Evolutionary conservation across 1,284 basidiomycete species (phyloP).

Genomic region (Moesziomyces sp.): DNA sequence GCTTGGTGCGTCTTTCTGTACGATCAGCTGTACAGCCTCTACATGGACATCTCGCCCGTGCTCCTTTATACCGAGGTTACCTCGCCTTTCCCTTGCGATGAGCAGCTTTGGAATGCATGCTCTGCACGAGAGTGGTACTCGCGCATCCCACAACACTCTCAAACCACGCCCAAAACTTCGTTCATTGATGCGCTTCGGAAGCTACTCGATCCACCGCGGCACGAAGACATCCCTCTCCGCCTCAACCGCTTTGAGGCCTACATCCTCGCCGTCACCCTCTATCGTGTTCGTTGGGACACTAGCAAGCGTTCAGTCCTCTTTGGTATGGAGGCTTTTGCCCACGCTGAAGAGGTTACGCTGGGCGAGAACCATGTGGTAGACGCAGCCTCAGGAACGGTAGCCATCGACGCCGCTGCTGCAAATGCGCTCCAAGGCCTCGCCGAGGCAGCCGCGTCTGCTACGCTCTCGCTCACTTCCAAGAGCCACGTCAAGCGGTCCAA

Average conservation of each 20-base stretch:
- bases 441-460: conserved; percentile 3
- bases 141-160: conserved; percentile 2
- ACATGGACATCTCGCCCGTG: conserved; percentile 26
- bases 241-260: conserved; percentile 20
- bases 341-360: conserved; percentile 8
- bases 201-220: conserved; percentile 14
- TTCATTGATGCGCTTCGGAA: conserved; percentile 12
- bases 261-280: conserved; percentile 23
- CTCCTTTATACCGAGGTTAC: conserved; percentile 12
- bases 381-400: conserved; percentile 9
- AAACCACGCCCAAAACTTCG: background rate
- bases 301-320: conserved; percentile 11
- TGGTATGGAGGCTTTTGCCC: conserved; percentile 8
- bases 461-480: background rate
- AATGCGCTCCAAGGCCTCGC: conserved; percentile 8
- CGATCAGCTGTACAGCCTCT: conserved; percentile 18
- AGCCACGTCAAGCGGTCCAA: background rate
- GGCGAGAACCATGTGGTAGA: conserved; percentile 6
- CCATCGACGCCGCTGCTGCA: conserved; percentile 6
- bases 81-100: conserved; percentile 17
- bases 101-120: conserved; percentile 18
- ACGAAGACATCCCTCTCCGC: conserved; percentile 10
- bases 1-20: conserved; percentile 28
- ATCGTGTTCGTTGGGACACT: conserved; percentile 25
- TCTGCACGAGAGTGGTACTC: conserved; percentile 10